phyloP scores from a whole-genome alignment of 106 monocot species.

The Allium fistulosum region DNA sequence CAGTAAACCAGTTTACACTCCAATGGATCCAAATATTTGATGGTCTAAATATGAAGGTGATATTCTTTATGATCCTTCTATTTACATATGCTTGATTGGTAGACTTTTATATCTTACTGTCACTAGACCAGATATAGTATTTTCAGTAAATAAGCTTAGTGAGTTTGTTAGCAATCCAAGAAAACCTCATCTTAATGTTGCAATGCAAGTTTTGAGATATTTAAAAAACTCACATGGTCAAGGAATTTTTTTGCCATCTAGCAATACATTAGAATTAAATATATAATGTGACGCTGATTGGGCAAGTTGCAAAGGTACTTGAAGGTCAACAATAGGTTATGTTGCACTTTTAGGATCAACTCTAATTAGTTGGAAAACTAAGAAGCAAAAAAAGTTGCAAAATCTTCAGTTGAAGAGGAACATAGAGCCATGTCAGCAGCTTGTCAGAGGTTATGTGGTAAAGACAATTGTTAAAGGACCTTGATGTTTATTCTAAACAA shows the following conservation, averaged over 20 bases:
- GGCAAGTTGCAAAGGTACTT: background rate
- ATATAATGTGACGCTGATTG: background rate
- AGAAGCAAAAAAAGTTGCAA: background rate
- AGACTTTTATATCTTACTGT: no score
- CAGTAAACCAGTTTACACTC: no score
- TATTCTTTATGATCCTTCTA: no score
- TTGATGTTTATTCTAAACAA: background rate
- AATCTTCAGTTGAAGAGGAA: background rate
- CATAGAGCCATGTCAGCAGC: background rate
- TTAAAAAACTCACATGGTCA: background rate
- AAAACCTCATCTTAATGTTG: background rate
- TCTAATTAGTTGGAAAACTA: background rate
- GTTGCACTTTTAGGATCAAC: background rate
- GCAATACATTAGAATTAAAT: background rate
- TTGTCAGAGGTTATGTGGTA: background rate
- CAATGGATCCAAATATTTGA: no score
- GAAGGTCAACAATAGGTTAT: background rate
- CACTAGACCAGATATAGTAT: no score
- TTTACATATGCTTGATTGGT: no score
- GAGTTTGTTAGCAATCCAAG: background rate
- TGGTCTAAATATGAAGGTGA: no score
- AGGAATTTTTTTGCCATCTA: background rate
- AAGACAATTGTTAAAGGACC: background rate
- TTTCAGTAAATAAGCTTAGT: no score
- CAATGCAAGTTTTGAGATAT: background rate